These are phyloP conservation scores for Mycena vitilis DNA, from an alignment of 768 basidiomycete species.

Conservation along the genomic window DNA sequence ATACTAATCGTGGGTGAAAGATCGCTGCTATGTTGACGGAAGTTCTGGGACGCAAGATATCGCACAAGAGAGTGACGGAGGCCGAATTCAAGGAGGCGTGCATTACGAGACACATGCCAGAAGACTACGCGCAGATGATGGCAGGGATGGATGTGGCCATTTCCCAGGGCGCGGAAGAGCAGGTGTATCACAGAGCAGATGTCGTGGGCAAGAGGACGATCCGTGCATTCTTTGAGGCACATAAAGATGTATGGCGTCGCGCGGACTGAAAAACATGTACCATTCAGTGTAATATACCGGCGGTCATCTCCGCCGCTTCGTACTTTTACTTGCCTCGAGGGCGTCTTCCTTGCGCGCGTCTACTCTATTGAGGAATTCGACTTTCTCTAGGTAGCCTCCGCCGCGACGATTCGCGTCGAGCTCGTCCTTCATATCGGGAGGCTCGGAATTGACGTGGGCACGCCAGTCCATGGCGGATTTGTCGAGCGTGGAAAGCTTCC, in stretches of 20 bases:
- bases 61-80: conserved; percentile 40
- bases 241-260: conserved; percentile 29
- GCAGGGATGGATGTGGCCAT: conserved; percentile 36
- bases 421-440: conserved; percentile 68
- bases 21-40: conserved; percentile 42
- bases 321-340: conserved; percentile 65
- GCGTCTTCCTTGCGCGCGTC: conserved; percentile 76
- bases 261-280: conserved; percentile 9
- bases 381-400: conserved; percentile 87
- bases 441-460: conserved; percentile 64
- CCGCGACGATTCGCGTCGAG: conserved; percentile 79
- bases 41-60: conserved; percentile 45
- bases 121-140: conserved; percentile 38
- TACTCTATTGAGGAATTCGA: conserved; percentile 84
- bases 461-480: conserved; percentile 92
- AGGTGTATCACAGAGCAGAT: conserved; percentile 35
- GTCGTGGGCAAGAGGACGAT: conserved; percentile 42
- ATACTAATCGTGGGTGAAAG: conserved; percentile 27
- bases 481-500: conserved; percentile 85
- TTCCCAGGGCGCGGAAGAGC: conserved; percentile 41
- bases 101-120: conserved; percentile 33
- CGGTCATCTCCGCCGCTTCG: conserved; percentile 60
- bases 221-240: conserved; percentile 41
- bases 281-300: neutral
- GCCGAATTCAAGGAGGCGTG: conserved; percentile 36